phyloP scores from a whole-genome alignment of 1,139 yeast genomes.

The Wickerhamomyces sp. region DNA sequence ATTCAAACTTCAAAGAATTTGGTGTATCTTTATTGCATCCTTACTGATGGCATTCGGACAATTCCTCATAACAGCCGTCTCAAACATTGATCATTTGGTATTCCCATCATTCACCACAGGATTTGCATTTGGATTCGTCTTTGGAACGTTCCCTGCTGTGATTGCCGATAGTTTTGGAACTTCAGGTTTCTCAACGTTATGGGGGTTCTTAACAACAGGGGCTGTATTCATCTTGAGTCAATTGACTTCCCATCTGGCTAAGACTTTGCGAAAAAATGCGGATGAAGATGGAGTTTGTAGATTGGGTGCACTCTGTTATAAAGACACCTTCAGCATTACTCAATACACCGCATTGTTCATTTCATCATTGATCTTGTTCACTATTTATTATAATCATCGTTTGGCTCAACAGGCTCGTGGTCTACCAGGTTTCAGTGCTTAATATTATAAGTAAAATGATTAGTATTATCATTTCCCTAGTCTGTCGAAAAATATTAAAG shows the following conservation, averaged over 20 bases:
- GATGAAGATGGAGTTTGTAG: slow-evolving; percentile 12
- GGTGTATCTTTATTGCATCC: slow-evolving; percentile 58
- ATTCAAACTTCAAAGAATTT: slow-evolving; percentile 53
- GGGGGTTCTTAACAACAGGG: slow-evolving; percentile 72
- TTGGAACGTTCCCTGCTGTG: slow-evolving; percentile 78
- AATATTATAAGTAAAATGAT: too few relatives aligned
- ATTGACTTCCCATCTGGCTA: slow-evolving; percentile 30
- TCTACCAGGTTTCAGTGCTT: too few relatives aligned
- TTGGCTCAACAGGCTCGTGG: background rate
- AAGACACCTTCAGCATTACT: slow-evolving; percentile 9
- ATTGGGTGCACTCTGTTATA: slow-evolving; percentile 12
- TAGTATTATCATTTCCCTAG: too few relatives aligned
- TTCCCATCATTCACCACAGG: slow-evolving; percentile 62
- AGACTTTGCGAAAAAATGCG: slow-evolving; percentile 29
- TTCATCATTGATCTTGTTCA: slow-evolving; percentile 6
- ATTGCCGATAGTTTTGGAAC: slow-evolving; percentile 76
- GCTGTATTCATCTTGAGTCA: slow-evolving; percentile 32
- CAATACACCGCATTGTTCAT: slow-evolving; percentile 7
- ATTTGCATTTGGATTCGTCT: slow-evolving; percentile 71
- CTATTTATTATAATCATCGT: slow-evolving; percentile 11
- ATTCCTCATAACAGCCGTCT: slow-evolving; percentile 28
- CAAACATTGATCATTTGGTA: slow-evolving; percentile 26
- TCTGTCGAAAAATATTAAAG: too few relatives aligned
- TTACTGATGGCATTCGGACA: slow-evolving; percentile 42
- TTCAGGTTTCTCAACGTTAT: slow-evolving; percentile 65